phyloP scores from a whole-genome alignment of 192 early-diverging fungal species.

The Coemansia sp. region DNA sequence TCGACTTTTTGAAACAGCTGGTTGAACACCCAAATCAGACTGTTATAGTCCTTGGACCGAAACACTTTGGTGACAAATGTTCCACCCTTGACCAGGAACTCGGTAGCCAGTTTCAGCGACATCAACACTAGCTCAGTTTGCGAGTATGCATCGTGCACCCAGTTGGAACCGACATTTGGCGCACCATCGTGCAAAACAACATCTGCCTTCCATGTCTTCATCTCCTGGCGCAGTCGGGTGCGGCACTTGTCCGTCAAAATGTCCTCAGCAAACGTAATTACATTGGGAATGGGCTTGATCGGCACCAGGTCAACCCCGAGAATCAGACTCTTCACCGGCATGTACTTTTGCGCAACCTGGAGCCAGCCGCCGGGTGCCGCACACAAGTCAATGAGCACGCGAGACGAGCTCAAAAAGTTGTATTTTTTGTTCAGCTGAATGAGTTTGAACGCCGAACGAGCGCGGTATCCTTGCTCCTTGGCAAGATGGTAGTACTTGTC shows the following conservation, averaged over 20 bases:
- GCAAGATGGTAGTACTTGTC: constrained; percentile 99
- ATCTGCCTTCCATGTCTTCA: constrained; percentile 99
- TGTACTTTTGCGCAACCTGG: constrained; percentile 96
- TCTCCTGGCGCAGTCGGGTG: constrained; percentile 75
- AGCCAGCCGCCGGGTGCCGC: constrained; percentile 99
- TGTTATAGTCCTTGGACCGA: constrained; percentile 99
- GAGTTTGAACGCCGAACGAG: constrained; percentile 98
- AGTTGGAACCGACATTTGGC: constrained; percentile 94
- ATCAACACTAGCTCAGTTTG: constrained; percentile 92
- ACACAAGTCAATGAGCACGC: constrained; percentile 92
- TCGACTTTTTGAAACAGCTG: constrained; percentile 95
- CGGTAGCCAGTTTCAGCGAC: constrained; percentile 88
- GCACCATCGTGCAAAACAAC: constrained; percentile 99
- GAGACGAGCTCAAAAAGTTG: constrained; percentile 87
- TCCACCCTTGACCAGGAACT: constrained; percentile 89
- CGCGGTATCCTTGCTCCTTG: constrained; percentile 98
- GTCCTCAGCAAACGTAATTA: constrained; percentile 94
- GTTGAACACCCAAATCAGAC: constrained; percentile 97
- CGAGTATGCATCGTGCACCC: constrained; percentile 95
- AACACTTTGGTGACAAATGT: constrained; percentile 98
- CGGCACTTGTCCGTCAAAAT: constrained; percentile 95
- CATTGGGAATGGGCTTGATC: constrained; percentile 94
- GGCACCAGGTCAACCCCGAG: constrained; percentile 91
- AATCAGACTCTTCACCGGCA: constrained; percentile 93
- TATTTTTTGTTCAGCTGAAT: constrained; percentile 99